A percentile compares a stretch with the other conserved stretches of the same genome.
Conservation (phyloP, 805 yeast species). For the Suhomyces sp. region DNA sequence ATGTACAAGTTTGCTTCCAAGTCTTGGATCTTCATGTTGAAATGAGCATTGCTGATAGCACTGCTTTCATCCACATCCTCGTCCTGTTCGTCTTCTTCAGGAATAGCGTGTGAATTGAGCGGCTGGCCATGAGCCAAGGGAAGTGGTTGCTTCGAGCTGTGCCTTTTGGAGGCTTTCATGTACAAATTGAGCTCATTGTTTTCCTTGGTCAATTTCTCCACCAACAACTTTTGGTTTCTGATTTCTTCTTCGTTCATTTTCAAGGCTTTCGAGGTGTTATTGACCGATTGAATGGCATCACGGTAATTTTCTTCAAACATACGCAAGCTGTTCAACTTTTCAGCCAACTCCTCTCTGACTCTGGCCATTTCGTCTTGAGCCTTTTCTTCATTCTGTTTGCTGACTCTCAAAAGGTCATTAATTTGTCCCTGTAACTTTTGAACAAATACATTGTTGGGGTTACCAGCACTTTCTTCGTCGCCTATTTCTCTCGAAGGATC, state of each 20-base stretch:
- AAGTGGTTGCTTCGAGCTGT: conserved; percentile 26
- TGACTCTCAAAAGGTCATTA: conserved; percentile 50
- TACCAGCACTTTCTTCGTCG: not conserved
- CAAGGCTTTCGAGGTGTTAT: conserved; percentile 73
- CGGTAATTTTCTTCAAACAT: conserved; percentile 63
- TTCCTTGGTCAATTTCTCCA: conserved; percentile 58
- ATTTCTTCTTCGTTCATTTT: conserved; percentile 71
- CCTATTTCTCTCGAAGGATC: not conserved
- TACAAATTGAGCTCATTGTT: conserved; percentile 63
- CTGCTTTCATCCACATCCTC: conserved; percentile 14
- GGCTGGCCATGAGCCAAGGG: conserved; percentile 20
- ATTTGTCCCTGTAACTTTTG: conserved; percentile 52
- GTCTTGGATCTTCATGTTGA: conserved; percentile 73
- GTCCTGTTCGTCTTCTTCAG: conserved; percentile 23
- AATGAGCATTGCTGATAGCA: conserved; percentile 49
- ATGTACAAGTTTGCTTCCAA: conserved; percentile 81
- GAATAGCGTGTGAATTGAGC: conserved; percentile 6
- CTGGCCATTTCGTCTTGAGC: conserved; percentile 29
- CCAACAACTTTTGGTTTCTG: conserved; percentile 53
- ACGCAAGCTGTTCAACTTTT: conserved; percentile 28
- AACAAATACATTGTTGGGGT: conserved; percentile 26
- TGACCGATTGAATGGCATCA: conserved; percentile 67
- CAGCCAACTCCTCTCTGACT: conserved; percentile 32
- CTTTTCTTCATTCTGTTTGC: conserved; percentile 34
- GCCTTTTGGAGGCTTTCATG: conserved; percentile 41